Evolutionary conservation across 495 filamentous ascomycete genomes (phyloP).

Genomic region (Penicillium malachiteum): DNA sequence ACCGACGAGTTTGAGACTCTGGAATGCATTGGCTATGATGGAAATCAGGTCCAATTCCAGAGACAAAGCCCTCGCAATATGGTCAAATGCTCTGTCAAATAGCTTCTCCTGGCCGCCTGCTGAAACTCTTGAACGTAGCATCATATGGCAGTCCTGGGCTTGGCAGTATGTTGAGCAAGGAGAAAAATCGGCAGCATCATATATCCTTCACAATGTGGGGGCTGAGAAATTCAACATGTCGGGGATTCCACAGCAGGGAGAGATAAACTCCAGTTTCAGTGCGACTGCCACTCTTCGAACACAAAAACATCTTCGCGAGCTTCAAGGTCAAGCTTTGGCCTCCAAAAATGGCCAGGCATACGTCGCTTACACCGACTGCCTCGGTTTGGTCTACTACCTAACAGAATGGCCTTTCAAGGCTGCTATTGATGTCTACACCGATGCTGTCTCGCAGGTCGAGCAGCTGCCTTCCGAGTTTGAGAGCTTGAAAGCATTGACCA

Average conservation of each 20-base stretch:
- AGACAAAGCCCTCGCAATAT: slow-evolving; percentile 60
- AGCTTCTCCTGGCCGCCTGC: slow-evolving; percentile 37
- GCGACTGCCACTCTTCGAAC: slow-evolving; percentile 54
- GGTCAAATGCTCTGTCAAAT: slow-evolving; percentile 63
- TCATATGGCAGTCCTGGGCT: slow-evolving; percentile 70
- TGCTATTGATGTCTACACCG: slow-evolving; percentile 51
- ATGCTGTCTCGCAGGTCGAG: slow-evolving; percentile 42
- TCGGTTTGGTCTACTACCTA: slow-evolving; percentile 66
- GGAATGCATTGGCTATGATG: slow-evolving; percentile 75
- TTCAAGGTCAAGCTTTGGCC: slow-evolving; percentile 56
- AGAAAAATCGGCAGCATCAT: slow-evolving; percentile 45
- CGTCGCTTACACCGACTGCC: slow-evolving; percentile 55
- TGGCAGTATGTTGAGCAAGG: slow-evolving; percentile 44
- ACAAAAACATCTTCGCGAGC: slow-evolving; percentile 54
- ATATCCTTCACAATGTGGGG: slow-evolving; percentile 45
- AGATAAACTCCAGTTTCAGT: slow-evolving; percentile 14
- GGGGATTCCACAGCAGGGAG: neutral
- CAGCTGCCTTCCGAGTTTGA: slow-evolving; percentile 31
- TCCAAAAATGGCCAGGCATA: slow-evolving; percentile 43
- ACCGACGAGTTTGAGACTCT: slow-evolving; percentile 64
- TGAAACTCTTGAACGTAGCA: slow-evolving; percentile 41
- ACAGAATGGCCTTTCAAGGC: slow-evolving; percentile 29
- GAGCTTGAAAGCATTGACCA: slow-evolving; percentile 31
- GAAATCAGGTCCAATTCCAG: slow-evolving; percentile 59
- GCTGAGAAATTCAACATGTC: slow-evolving; percentile 28